Percentiles rank a stretch among this genome's conserved stretches.
Conservation (phyloP, 2,329 filamentous ascomycete species). For the Coleophoma crateriformis region DNA sequence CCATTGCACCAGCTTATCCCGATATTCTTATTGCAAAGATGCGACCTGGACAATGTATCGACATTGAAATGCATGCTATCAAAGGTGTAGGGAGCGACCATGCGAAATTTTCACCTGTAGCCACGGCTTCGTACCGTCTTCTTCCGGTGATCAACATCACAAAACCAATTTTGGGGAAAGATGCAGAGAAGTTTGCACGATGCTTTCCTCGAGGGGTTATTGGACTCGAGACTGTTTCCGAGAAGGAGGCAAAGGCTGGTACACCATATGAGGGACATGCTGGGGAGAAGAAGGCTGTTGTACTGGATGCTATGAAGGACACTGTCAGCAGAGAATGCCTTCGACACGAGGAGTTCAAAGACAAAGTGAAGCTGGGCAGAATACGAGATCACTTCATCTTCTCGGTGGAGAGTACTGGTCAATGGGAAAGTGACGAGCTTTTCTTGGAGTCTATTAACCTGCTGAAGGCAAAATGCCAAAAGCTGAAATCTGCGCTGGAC, state of each 20-base stretch:
- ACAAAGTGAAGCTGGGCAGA: constrained; percentile 89
- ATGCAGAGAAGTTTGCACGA: constrained; percentile 81
- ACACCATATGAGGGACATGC: constrained; percentile 68
- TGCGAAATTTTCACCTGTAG: constrained; percentile 94
- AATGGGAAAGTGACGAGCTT: constrained; percentile 89
- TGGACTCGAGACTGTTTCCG: constrained; percentile 65
- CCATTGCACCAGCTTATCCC: constrained; percentile 76
- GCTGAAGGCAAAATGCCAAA: constrained; percentile 77
- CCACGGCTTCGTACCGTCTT: constrained; percentile 88
- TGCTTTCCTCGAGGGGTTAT: constrained; percentile 93
- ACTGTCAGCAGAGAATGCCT: constrained; percentile 92
- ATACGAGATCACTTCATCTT: constrained; percentile 97
- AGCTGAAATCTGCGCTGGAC: constrained; percentile 64
- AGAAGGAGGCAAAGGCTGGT: constrained; percentile 55
- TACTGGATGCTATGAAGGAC: constrained; percentile 83
- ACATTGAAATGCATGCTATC: constrained; percentile 86
- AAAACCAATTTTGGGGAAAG: constrained; percentile 75
- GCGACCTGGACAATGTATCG: constrained; percentile 81
- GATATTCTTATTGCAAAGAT: constrained; percentile 94
- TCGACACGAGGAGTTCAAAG: constrained; percentile 87
- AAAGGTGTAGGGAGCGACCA: constrained; percentile 94
- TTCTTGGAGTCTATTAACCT: constrained; percentile 86
- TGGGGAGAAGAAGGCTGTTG: constrained; percentile 83
- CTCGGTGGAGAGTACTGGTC: constrained; percentile 87
- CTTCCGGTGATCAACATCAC: constrained; percentile 83